phyloP scores from a whole-genome alignment of 1,284 basidiomycete genomes.

The Tausonia pullulans region DNA sequence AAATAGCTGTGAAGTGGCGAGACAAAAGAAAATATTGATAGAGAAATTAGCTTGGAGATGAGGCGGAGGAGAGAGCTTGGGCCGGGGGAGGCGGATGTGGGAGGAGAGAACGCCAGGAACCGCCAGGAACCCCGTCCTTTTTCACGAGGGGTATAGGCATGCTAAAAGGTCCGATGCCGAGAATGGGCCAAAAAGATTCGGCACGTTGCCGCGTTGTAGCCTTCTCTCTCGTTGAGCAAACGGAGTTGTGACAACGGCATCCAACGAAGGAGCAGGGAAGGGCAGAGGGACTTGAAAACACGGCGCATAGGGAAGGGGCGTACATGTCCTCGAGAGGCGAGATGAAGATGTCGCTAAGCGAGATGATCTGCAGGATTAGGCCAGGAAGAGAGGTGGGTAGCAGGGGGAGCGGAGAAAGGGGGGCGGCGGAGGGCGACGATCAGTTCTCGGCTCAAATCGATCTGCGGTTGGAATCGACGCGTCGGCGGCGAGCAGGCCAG shows the following conservation, averaged over 20 bases:
- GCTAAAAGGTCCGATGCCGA: too few species aligned
- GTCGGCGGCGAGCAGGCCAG: neutral
- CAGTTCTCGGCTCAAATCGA: too few species aligned
- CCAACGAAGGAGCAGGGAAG: too few species aligned
- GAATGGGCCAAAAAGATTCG: too few species aligned
- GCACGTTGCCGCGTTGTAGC: too few species aligned
- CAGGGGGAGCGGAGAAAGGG: neutral
- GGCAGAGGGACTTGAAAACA: neutral
- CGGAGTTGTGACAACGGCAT: too few species aligned
- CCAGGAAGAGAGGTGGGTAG: slow-evolving; percentile 10
- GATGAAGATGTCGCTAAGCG: slow-evolving; percentile 96
- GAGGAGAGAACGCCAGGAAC: neutral
- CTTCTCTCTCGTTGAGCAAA: too few species aligned
- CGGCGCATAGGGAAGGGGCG: slow-evolving; percentile 26
- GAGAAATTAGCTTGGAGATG: slow-evolving; percentile 15
- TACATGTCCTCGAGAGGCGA: slow-evolving; percentile 95
- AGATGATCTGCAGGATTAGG: slow-evolving; percentile 66
- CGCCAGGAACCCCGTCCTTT: too few species aligned
- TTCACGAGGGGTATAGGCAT: too few species aligned
- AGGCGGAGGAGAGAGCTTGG: slow-evolving; percentile 2
- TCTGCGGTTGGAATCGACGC: neutral
- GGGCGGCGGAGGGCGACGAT: neutral
- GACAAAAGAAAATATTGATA: slow-evolving; percentile 1
- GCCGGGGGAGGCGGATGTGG: neutral
- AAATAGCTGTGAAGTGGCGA: slow-evolving; percentile 58